phyloP scores from a whole-genome alignment of 306 rosid species.

The Astragalus membranaceus region DNA sequence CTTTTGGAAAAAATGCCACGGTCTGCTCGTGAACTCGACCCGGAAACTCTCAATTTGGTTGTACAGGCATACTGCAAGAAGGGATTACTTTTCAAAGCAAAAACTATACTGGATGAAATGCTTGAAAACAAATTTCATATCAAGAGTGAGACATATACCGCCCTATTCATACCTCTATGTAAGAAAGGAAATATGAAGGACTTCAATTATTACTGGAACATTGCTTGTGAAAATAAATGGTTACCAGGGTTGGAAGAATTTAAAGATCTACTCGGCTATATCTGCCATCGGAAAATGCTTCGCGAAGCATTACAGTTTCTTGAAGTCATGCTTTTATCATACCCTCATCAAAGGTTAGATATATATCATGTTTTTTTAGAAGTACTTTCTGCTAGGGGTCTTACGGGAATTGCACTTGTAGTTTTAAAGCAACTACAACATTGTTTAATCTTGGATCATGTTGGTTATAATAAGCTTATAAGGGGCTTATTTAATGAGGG shows the following conservation, averaged over 20 bases:
- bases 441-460: slow-evolving; percentile 40
- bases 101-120: slow-evolving; percentile 49
- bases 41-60: slow-evolving; percentile 52
- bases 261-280: slow-evolving; percentile 39
- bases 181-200: slow-evolving; percentile 58
- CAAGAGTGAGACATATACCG: slow-evolving; percentile 50
- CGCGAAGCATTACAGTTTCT: slow-evolving; percentile 55
- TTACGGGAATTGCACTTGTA: slow-evolving; percentile 32
- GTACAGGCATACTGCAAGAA: slow-evolving; percentile 59
- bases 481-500: slow-evolving; percentile 47
- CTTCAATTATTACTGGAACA: slow-evolving; percentile 45
- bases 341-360: slow-evolving; percentile 43
- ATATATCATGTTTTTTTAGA: slow-evolving; percentile 45
- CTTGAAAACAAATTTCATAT: slow-evolving; percentile 37
- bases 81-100: slow-evolving; percentile 46
- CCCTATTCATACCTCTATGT: slow-evolving; percentile 49
- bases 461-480: slow-evolving; percentile 46
- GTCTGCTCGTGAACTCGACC: slow-evolving; percentile 45
- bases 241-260: slow-evolving; percentile 47
- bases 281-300: slow-evolving; percentile 45
- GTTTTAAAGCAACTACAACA: slow-evolving; percentile 42
- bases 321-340: slow-evolving; percentile 52
- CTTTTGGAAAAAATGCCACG: slow-evolving; percentile 47
- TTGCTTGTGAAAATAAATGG: slow-evolving; percentile 56
- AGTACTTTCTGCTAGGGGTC: slow-evolving; percentile 42